These are phyloP conservation scores for Amanita fuliginea DNA, from an alignment of 768 basidiomycete species.

Conservation along the genomic window DNA sequence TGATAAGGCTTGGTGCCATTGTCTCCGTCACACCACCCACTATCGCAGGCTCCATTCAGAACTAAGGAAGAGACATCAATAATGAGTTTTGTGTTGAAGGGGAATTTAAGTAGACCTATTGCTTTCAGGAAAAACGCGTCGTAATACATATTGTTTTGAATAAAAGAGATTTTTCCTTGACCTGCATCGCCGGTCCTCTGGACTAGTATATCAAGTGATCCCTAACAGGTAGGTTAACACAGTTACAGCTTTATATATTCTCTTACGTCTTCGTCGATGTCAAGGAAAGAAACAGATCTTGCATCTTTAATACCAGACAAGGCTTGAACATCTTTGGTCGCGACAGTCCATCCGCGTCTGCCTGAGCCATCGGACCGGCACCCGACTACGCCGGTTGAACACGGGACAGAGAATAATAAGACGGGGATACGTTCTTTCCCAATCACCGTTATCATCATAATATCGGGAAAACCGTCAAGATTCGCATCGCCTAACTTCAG, in stretches of 20 bases:
- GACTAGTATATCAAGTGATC: conserved; percentile 82
- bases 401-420: conserved; percentile 55
- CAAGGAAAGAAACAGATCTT: conserved; percentile 66
- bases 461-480: conserved; percentile 89
- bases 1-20: conserved; percentile 60
- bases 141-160: conserved; percentile 97
- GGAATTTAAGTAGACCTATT: conserved; percentile 48
- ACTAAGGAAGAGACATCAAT: conserved; percentile 31
- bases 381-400: conserved; percentile 41
- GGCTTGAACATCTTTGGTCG: conserved; percentile 42
- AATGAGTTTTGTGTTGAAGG: not conserved
- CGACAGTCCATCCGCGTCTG: conserved; percentile 55
- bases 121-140: conserved; percentile 99
- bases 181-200: conserved; percentile 68
- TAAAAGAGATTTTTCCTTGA: conserved; percentile 55
- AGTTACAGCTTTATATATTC: not conserved
- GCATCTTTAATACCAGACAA: conserved; percentile 70
- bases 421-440: conserved; percentile 41
- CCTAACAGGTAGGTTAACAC: conserved; percentile 32
- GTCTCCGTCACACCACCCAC: conserved; percentile 59
- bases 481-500: conserved; percentile 84
- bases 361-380: conserved; percentile 39
- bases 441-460: conserved; percentile 47
- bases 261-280: conserved; percentile 93
- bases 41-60: conserved; percentile 85